Conservation (phyloP, 2,329 filamentous ascomycete genomes). For the Coniochaeta sp. region DNA sequence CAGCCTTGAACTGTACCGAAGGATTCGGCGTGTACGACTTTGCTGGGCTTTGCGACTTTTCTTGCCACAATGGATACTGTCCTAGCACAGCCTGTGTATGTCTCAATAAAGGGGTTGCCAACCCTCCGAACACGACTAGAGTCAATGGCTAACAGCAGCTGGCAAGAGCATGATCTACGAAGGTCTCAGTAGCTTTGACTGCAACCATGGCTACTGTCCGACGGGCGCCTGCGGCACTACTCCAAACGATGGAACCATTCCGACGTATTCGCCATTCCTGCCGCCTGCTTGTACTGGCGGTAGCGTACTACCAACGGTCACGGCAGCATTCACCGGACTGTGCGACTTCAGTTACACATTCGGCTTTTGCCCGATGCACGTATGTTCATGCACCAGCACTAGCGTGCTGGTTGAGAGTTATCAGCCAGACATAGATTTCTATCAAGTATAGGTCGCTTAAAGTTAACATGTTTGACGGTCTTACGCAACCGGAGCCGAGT, state of each 20-base stretch:
- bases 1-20: not conserved
- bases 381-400: too few relatives aligned
- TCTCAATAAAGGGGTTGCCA: slow-evolving; percentile 6
- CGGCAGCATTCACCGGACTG: too few relatives aligned
- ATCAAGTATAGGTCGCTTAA: too few relatives aligned
- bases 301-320: too few relatives aligned
- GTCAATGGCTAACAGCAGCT: slow-evolving; percentile 9
- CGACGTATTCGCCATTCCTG: too few relatives aligned
- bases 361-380: too few relatives aligned
- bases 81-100: not conserved
- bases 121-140: not conserved
- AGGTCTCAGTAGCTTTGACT: slow-evolving; percentile 11
- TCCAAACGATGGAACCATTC: not conserved
- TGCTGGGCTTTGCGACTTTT: not conserved
- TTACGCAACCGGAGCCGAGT: too few relatives aligned
- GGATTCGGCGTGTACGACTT: not conserved
- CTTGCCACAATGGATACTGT: not conserved
- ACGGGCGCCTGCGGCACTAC: not conserved
- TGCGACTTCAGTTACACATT: too few relatives aligned
- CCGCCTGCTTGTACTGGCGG: too few relatives aligned
- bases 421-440: too few relatives aligned
- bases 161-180: slow-evolving; percentile 10
- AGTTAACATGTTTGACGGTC: too few relatives aligned
- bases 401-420: too few relatives aligned
- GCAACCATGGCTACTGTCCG: slow-evolving; percentile 10